Evolutionary conservation across 306 rosid genomes (phyloP).

Genomic region (Astragalus membranaceus): DNA sequence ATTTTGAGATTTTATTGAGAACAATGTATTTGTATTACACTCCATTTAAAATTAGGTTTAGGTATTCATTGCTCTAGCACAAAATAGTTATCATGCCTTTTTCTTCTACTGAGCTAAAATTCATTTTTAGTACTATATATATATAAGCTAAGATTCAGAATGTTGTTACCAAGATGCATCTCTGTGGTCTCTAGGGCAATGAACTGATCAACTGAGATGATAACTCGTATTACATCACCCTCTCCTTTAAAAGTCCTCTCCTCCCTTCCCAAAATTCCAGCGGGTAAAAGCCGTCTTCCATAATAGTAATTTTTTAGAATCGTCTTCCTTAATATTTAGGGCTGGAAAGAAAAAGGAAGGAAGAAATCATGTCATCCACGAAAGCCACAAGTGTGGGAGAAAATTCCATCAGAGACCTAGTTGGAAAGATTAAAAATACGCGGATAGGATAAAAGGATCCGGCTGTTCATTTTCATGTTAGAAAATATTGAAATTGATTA

Average conservation of each 20-base stretch:
- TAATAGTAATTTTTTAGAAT: no score
- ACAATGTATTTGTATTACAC: neutral
- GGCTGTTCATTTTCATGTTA: no score
- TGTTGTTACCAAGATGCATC: neutral
- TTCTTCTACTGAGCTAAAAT: neutral
- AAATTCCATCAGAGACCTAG: neutral
- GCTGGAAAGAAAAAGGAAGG: neutral
- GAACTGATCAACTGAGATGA: neutral
- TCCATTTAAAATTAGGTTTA: neutral
- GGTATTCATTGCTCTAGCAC: neutral
- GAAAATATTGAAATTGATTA: no score
- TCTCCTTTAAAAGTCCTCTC: neutral
- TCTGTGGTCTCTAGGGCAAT: neutral
- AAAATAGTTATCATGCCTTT: neutral
- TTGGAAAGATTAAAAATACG: no score
- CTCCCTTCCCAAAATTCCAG: neutral
- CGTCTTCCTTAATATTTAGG: neutral
- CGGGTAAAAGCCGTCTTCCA: neutral
- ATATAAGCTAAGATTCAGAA: neutral
- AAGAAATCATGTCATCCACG: neutral
- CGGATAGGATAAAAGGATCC: no score
- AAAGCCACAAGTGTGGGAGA: neutral
- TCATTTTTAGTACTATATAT: neutral
- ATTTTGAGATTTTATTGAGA: neutral
- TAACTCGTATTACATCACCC: neutral